These are phyloP conservation scores for Fusarium ambrosium DNA, from an alignment of 2,329 filamentous ascomycete species.

Conservation along the genomic window DNA sequence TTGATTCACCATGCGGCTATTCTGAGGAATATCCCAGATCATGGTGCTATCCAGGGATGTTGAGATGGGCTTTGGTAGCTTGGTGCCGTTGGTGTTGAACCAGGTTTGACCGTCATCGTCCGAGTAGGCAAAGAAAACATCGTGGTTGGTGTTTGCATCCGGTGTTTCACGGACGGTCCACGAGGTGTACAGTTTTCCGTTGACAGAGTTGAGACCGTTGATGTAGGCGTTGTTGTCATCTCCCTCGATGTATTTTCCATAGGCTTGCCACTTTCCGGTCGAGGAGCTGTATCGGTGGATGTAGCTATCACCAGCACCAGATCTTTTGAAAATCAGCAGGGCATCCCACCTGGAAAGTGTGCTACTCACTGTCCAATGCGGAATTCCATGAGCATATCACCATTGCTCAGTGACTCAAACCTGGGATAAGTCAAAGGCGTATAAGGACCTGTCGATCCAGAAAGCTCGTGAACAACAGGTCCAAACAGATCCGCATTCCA, in stretches of 20 bases:
- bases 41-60: conserved; percentile 24
- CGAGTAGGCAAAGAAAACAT: conserved; percentile 36
- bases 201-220: conserved; percentile 23
- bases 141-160: conserved; percentile 33
- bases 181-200: conserved; percentile 32
- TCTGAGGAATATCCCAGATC: conserved; percentile 29
- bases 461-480: conserved; percentile 19
- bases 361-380: conserved; percentile 32
- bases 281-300: conserved; percentile 38
- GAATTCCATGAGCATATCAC: conserved; percentile 28
- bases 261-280: conserved; percentile 27
- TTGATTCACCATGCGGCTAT: conserved; percentile 37
- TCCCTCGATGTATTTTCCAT: conserved; percentile 33
- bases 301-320: conserved; percentile 33
- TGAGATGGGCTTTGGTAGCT: conserved; percentile 21
- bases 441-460: conserved; percentile 23
- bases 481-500: conserved; percentile 32
- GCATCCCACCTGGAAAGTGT: accelerated
- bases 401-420: conserved; percentile 23
- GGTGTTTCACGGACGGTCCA: conserved; percentile 37
- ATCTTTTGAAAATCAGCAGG: not conserved
- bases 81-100: conserved; percentile 24
- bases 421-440: conserved; percentile 31
- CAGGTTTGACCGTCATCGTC: conserved; percentile 33
- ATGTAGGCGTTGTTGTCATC: conserved; percentile 38